Conservation (phyloP, 768 basidiomycete species). For the Solioccasus polychromus region DNA sequence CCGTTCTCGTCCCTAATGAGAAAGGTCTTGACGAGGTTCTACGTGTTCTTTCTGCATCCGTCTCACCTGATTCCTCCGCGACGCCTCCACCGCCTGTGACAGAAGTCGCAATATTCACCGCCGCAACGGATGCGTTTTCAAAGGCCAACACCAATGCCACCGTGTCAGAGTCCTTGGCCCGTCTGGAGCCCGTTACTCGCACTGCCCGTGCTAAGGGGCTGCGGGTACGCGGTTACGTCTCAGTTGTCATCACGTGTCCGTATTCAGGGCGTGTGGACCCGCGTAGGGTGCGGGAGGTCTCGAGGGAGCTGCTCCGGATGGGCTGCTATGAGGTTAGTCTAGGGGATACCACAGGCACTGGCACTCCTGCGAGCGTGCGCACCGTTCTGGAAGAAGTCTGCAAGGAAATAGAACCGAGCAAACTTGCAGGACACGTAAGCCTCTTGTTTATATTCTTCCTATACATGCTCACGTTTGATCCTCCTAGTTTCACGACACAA, state of each 20-base stretch:
- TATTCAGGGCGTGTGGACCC: conserved; percentile 78
- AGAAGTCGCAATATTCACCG: conserved; percentile 88
- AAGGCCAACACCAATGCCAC: conserved; percentile 82
- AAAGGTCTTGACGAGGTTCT: conserved; percentile 72
- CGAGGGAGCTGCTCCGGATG: conserved; percentile 75
- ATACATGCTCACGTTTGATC: neutral
- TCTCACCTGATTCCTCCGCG: conserved; percentile 27
- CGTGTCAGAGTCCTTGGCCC: conserved; percentile 64
- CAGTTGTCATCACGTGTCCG: conserved; percentile 80
- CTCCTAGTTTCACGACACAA: conserved; percentile 84
- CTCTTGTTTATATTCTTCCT: conserved; percentile 22
- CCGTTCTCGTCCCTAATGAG: conserved; percentile 80
- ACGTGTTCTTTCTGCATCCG: conserved; percentile 41
- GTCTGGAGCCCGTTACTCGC: conserved; percentile 58
- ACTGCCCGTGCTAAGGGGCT: conserved; percentile 60
- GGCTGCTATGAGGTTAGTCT: conserved; percentile 93
- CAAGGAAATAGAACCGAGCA: conserved; percentile 55
- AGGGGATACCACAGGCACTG: conserved; percentile 90
- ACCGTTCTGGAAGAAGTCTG: conserved; percentile 70
- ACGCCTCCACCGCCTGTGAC: conserved; percentile 54
- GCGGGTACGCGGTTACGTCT: conserved; percentile 82
- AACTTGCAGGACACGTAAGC: conserved; percentile 60
- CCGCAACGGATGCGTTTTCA: conserved; percentile 84
- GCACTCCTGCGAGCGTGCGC: conserved; percentile 65
- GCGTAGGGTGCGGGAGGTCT: conserved; percentile 60